Conservation (phyloP, 2,329 filamentous ascomycete genomes). For the Sarocladium brachiariae region DNA sequence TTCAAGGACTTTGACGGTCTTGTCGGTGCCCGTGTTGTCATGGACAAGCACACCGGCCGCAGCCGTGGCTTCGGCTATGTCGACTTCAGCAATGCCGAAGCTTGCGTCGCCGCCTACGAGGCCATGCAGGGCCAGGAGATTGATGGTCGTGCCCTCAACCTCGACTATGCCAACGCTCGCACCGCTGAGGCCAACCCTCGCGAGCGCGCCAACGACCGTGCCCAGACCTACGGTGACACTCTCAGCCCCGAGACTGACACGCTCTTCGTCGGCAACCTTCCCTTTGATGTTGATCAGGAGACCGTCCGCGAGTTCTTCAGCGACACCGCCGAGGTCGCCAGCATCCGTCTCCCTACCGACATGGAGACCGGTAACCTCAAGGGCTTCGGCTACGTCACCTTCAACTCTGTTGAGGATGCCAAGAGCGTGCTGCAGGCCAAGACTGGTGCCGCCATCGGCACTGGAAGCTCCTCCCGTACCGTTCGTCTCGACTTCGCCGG, state of each 20-base stretch:
- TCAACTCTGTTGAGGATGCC: conserved; percentile 75
- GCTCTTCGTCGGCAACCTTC: conserved; percentile 85
- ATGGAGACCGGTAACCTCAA: conserved; percentile 76
- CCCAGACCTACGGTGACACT: conserved; percentile 68
- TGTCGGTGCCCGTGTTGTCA: conserved; percentile 69
- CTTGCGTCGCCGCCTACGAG: conserved; percentile 65
- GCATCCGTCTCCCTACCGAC: conserved; percentile 84
- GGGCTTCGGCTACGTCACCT: conserved; percentile 89
- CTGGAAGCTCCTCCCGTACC: conserved; percentile 62
- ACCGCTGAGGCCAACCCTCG: conserved; percentile 45
- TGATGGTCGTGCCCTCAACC: conserved; percentile 67
- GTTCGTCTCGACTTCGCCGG: conserved; percentile 79
- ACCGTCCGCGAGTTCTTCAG: conserved; percentile 67
- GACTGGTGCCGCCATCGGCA: conserved; percentile 57
- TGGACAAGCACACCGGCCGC: conserved; percentile 70
- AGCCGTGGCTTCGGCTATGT: conserved; percentile 94
- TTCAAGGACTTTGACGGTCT: conserved; percentile 76
- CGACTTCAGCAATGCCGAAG: conserved; percentile 65
- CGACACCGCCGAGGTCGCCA: conserved; percentile 62
- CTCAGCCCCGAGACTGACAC: conserved; percentile 77
- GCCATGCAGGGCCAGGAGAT: conserved; percentile 69
- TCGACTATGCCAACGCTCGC: conserved; percentile 69
- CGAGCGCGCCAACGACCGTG: conserved; percentile 56
- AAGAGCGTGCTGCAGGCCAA: conserved; percentile 64
- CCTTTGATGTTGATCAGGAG: conserved; percentile 76